Conservation (phyloP, 768 basidiomycete species). For the Kwoniella dejecticola region DNA sequence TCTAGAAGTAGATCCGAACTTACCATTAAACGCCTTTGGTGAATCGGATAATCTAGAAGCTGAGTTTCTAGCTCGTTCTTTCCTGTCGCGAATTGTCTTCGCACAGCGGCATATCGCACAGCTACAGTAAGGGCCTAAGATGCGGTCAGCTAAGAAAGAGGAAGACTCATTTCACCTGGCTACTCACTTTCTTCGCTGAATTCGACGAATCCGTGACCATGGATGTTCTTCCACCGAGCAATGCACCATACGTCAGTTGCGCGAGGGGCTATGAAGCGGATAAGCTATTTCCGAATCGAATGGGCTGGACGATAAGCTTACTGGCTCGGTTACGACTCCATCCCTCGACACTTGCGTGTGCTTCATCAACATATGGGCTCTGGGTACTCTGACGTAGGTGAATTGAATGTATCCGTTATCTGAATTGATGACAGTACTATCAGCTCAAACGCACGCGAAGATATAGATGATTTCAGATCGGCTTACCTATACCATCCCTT, state of each 20-base stretch:
- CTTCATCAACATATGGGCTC: slow-evolving; percentile 59
- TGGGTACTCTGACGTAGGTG: slow-evolving; percentile 58
- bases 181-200: slow-evolving; percentile 57
- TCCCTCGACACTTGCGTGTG: slow-evolving; percentile 58
- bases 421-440: not conserved
- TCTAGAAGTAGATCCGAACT: slow-evolving; percentile 1
- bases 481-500: slow-evolving; percentile 56
- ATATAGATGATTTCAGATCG: not conserved
- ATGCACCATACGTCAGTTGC: slow-evolving; percentile 59
- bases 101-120: slow-evolving; percentile 58
- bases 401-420: slow-evolving; percentile 58
- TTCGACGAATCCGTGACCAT: slow-evolving; percentile 57
- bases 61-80: slow-evolving; percentile 58
- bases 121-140: slow-evolving; percentile 57
- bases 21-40: slow-evolving; percentile 55
- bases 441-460: not conserved
- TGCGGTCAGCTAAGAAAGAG: not conserved
- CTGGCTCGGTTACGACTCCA: slow-evolving; percentile 57
- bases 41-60: slow-evolving; percentile 59
- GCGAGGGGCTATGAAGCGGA: slow-evolving; percentile 51
- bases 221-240: slow-evolving; percentile 56
- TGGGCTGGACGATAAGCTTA: slow-evolving; percentile 12
- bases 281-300: slow-evolving; percentile 4
- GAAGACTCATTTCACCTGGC: not conserved
- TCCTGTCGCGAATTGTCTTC: slow-evolving; percentile 57